A percentile compares a stretch with the other conserved stretches of the same genome.
phyloP scores from a whole-genome alignment of 345 rosid species.

The Turnera subulata region DNA sequence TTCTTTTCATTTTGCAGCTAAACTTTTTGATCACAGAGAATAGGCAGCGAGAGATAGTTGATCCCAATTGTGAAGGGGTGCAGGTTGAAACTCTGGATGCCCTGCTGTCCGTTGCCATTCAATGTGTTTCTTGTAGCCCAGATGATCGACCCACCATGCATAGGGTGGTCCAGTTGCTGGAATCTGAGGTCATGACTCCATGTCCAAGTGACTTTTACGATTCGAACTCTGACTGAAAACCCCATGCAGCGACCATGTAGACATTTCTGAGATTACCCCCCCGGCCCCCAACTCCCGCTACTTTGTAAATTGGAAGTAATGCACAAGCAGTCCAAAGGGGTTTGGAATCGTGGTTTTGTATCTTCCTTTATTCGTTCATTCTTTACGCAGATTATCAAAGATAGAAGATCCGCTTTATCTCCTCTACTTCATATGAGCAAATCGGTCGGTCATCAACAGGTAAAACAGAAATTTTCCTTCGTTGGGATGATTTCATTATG shows the following conservation, averaged over 20 bases:
- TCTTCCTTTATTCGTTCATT: slow-evolving; percentile 32
- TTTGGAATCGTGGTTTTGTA: slow-evolving; percentile 22
- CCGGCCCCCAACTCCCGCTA: slow-evolving; percentile 3
- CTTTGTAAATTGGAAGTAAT: slow-evolving; percentile 9
- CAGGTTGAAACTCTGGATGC: slow-evolving; percentile 76
- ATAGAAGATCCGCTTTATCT: slow-evolving; percentile 13
- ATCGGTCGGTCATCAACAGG: slow-evolving; percentile 12
- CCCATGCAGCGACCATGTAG: slow-evolving; percentile 9
- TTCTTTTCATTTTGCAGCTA: slow-evolving; percentile 50
- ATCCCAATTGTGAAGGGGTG: slow-evolving; percentile 70
- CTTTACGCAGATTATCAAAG: slow-evolving; percentile 33
- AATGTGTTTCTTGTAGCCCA: slow-evolving; percentile 71
- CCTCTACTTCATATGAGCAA: too few species aligned
- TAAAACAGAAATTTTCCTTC: too few species aligned
- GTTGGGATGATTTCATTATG: slow-evolving; percentile 17
- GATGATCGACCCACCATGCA: slow-evolving; percentile 97
- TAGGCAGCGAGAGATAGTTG: slow-evolving; percentile 66
- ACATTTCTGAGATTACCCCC: slow-evolving; percentile 14
- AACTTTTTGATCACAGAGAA: slow-evolving; percentile 68
- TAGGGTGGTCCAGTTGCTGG: slow-evolving; percentile 86
- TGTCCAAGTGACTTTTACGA: slow-evolving; percentile 97
- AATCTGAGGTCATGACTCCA: slow-evolving; percentile 97
- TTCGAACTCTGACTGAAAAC: slow-evolving; percentile 71
- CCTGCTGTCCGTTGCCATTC: slow-evolving; percentile 73
- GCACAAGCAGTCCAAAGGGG: slow-evolving; percentile 12